Percentiles rank a stretch among this genome's conserved stretches.
These are phyloP conservation scores for Phylloporus scabripes DNA, from an alignment of 768 basidiomycete genomes.

Conservation along the genomic window DNA sequence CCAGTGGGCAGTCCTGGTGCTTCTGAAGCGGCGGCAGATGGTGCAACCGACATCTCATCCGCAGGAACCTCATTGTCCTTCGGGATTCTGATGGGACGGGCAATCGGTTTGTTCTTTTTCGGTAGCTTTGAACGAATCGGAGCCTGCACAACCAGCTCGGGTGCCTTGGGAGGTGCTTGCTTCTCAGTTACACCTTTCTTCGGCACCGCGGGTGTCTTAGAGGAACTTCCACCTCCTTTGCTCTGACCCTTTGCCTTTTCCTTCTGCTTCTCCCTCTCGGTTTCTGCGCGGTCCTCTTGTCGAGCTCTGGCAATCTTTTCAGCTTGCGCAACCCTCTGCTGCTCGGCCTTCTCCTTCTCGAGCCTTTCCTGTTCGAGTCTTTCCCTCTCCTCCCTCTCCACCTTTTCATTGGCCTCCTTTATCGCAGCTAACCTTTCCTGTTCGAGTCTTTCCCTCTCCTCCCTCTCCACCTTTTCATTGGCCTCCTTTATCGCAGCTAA, in stretches of 20 bases:
- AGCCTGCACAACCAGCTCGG: slow-evolving; percentile 48
- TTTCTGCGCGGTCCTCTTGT: slow-evolving; percentile 25
- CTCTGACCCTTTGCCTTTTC: slow-evolving; percentile 25
- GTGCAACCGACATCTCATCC: slow-evolving; percentile 40
- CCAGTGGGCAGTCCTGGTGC: slow-evolving; percentile 34
- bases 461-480: slow-evolving; percentile 34
- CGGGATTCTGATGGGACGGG: slow-evolving; percentile 52
- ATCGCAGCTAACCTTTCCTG: slow-evolving; percentile 37
- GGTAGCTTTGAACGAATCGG: slow-evolving; percentile 79
- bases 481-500: slow-evolving; percentile 34
- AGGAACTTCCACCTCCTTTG: slow-evolving; percentile 19
- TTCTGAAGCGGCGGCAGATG: slow-evolving; percentile 47
- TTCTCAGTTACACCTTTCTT: slow-evolving; percentile 21
- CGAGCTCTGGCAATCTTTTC: slow-evolving; percentile 33
- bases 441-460: slow-evolving; percentile 33
- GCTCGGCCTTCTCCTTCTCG: slow-evolving; percentile 25
- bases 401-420: slow-evolving; percentile 37
- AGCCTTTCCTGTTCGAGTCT: slow-evolving; percentile 35
- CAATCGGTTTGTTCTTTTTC: slow-evolving; percentile 69
- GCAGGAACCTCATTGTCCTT: slow-evolving; percentile 50
- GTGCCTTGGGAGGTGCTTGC: slow-evolving; percentile 13
- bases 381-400: slow-evolving; percentile 31
- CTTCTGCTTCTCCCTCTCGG: slow-evolving; percentile 23
- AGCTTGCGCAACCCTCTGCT: slow-evolving; percentile 32
- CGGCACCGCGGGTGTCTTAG: slow-evolving; percentile 16